These are phyloP conservation scores for Seminavis robusta DNA, from an alignment of 108 stramenopile genomes.

Conservation along the genomic window DNA sequence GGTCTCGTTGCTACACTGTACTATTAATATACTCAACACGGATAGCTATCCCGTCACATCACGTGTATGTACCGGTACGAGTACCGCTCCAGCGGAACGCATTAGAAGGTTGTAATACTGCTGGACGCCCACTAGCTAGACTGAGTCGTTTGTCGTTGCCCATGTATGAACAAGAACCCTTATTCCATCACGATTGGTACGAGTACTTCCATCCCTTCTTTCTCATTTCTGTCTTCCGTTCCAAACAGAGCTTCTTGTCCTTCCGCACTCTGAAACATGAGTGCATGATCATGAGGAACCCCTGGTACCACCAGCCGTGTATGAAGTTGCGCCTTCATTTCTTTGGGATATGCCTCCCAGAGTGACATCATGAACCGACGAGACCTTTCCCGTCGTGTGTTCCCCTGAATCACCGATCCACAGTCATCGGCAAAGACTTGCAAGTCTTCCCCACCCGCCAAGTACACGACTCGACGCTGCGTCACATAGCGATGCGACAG, in stretches of 20 bases:
- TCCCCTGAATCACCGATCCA: slow-evolving; percentile 63
- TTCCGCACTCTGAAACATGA: slow-evolving; percentile 65
- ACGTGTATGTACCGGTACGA: too few species aligned
- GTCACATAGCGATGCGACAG: slow-evolving; percentile 52
- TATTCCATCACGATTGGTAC: too few species aligned
- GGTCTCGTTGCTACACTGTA: too few species aligned
- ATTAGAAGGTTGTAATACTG: too few species aligned
- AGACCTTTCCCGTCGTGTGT: slow-evolving; percentile 52
- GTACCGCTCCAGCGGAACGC: too few species aligned
- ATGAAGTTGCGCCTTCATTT: slow-evolving; percentile 33
- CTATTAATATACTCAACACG: too few species aligned
- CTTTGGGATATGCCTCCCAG: not conserved
- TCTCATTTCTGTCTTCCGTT: not conserved
- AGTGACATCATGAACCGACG: slow-evolving; percentile 21
- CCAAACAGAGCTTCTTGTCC: slow-evolving; percentile 58
- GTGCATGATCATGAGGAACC: slow-evolving; percentile 72
- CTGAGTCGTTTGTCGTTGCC: too few species aligned
- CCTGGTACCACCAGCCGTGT: slow-evolving; percentile 38
- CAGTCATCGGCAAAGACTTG: slow-evolving; percentile 52
- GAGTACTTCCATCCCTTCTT: too few species aligned
- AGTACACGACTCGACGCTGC: slow-evolving; percentile 54
- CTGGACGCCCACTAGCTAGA: too few species aligned
- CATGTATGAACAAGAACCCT: too few species aligned
- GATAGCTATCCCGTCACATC: too few species aligned
- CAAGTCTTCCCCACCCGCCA: slow-evolving; percentile 60